Percentiles rank a stretch among this genome's conserved stretches.
Evolutionary conservation across 352 stramenopile species (phyloP).

Genomic region (Globisporangium spinosum): DNA sequence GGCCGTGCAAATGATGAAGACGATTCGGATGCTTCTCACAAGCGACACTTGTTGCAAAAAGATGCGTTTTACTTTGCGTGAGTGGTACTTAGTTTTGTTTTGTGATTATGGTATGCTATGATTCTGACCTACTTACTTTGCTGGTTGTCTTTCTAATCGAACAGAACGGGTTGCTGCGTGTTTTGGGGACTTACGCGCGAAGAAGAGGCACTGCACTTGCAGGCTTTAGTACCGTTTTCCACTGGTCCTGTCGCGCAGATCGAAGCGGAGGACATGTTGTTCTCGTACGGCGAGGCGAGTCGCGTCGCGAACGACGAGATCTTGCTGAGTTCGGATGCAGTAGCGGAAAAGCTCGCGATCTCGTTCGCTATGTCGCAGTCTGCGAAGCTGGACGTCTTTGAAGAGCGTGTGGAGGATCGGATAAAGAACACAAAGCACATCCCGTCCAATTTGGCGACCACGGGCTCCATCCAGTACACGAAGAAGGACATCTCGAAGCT

Average conservation of each 20-base stretch:
- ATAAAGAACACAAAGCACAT: conserved; percentile 86
- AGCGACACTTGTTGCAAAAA: conserved; percentile 36
- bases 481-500: conserved; percentile 89
- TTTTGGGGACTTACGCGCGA: conserved; percentile 65
- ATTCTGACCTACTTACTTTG: too few species aligned
- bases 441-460: conserved; percentile 77
- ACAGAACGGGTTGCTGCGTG: conserved; percentile 62
- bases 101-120: too few species aligned
- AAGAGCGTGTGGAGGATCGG: conserved; percentile 81
- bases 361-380: conserved; percentile 92
- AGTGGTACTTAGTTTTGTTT: not conserved
- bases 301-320: conserved; percentile 82
- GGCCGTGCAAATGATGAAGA: conserved; percentile 1
- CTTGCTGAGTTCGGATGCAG: conserved; percentile 51
- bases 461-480: conserved; percentile 87
- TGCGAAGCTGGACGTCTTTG: conserved; percentile 90
- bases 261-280: conserved; percentile 63
- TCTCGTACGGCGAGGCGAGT: conserved; percentile 46
- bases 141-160: not conserved
- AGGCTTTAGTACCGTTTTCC: conserved; percentile 51
- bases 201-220: conserved; percentile 47
- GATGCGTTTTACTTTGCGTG: conserved; percentile 74
- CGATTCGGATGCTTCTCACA: conserved; percentile 5
- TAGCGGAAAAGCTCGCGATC: conserved; percentile 88
- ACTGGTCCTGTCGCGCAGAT: conserved; percentile 42